Conservation (phyloP, 257 asterid species). For the Solanum pennellii region DNA sequence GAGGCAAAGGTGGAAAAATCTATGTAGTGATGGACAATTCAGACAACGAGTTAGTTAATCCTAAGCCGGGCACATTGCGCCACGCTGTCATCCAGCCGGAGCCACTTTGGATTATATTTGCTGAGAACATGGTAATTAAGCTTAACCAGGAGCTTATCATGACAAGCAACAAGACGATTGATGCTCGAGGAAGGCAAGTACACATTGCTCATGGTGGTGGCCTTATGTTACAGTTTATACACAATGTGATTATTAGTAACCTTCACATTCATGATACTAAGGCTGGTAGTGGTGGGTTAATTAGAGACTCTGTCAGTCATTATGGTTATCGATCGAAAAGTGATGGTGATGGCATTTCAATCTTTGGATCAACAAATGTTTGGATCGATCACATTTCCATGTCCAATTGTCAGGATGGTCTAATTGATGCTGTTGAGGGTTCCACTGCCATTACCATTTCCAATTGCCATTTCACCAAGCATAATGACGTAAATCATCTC, state of each 20-base stretch:
- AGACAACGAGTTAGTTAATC: constrained; percentile 37
- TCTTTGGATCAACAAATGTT: constrained; percentile 35
- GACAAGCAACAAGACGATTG: constrained; percentile 53
- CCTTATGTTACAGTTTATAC: constrained; percentile 32
- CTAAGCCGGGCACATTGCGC: constrained; percentile 42
- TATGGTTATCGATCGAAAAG: constrained; percentile 24
- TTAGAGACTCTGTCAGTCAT: constrained; percentile 37
- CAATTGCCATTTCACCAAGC: constrained; percentile 42
- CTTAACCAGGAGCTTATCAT: constrained; percentile 38
- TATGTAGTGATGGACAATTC: constrained; percentile 43
- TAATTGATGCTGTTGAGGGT: constrained; percentile 40
- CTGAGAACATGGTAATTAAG: constrained; percentile 21
- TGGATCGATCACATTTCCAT: constrained; percentile 63
- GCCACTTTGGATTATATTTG: constrained; percentile 53
- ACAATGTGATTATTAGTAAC: constrained; percentile 36
- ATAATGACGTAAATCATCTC: constrained; percentile 30
- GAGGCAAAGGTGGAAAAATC: constrained; percentile 44
- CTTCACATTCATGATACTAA: constrained; percentile 32
- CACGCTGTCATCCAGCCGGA: constrained; percentile 37
- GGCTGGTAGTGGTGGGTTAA: constrained; percentile 31
- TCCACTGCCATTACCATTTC: constrained; percentile 65
- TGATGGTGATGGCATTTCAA: constrained; percentile 47
- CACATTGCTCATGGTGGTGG: constrained; percentile 45
- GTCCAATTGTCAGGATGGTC: constrained; percentile 40
- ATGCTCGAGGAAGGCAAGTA: constrained; percentile 48